Evolutionary conservation across 106 monocot genomes (phyloP).

Genomic region (Dactylorhiza incarnata): DNA sequence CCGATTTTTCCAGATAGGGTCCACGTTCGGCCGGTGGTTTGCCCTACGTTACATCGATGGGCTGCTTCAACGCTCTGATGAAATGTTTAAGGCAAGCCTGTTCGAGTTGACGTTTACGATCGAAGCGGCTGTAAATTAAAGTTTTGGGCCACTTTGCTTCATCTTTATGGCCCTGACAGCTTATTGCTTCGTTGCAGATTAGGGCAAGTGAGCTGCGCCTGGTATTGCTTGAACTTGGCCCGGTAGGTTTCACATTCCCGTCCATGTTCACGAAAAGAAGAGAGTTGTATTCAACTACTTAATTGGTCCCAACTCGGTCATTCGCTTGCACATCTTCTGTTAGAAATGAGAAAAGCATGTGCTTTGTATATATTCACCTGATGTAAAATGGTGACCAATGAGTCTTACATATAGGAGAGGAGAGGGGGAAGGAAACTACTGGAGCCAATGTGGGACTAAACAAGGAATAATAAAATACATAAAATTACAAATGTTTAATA

Average conservation of each 20-base stretch:
- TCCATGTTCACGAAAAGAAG: background rate
- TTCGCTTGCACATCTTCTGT: no score
- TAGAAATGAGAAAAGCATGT: no score
- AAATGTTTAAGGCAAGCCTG: constrained; percentile 68
- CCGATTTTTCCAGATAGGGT: constrained; percentile 57
- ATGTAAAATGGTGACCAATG: no score
- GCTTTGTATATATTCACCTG: no score
- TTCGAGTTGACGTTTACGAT: background rate
- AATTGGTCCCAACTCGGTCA: background rate
- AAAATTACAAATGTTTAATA: no score
- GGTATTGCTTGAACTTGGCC: constrained; percentile 82
- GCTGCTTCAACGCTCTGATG: constrained; percentile 58
- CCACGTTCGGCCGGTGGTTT: constrained; percentile 71
- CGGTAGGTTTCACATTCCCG: constrained; percentile 35
- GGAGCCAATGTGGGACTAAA: no score
- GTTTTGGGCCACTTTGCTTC: background rate
- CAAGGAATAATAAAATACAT: no score
- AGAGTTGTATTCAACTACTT: background rate
- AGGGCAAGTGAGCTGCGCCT: constrained; percentile 76
- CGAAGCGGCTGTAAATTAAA: background rate
- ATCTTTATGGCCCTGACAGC: background rate
- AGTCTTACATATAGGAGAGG: no score
- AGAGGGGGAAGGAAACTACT: no score
- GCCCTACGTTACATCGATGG: constrained; percentile 55
- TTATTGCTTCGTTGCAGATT: constrained; percentile 30